These are phyloP conservation scores for Hygrocybe coccinea DNA, from an alignment of 768 basidiomycete species.

Conservation along the genomic window DNA sequence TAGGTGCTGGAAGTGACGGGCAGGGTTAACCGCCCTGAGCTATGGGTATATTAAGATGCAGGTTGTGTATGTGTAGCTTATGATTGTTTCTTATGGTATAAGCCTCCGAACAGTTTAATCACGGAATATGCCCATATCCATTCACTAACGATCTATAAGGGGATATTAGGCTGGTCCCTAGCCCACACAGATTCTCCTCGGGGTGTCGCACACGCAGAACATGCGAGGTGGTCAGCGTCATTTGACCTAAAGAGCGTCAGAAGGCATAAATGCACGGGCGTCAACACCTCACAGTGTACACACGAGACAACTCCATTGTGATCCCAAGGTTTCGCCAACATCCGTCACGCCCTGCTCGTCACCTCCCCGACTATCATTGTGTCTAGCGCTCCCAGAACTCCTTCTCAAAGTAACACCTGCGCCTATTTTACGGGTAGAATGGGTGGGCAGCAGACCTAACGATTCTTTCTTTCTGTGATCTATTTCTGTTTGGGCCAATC, in stretches of 20 bases:
- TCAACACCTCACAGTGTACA: conserved; percentile 57
- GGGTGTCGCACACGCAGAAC: conserved; percentile 54
- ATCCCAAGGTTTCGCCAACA: neutral
- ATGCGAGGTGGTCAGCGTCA: conserved; percentile 49
- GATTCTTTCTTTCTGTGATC: conserved; percentile 42
- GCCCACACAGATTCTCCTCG: neutral
- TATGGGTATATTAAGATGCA: too few species aligned
- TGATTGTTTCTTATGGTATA: too few species aligned
- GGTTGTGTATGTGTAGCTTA: too few species aligned
- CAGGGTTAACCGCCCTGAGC: too few species aligned
- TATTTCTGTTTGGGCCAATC: conserved; percentile 42
- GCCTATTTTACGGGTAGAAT: conserved; percentile 24
- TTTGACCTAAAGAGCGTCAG: conserved; percentile 41
- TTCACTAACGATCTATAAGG: neutral
- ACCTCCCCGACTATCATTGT: neutral
- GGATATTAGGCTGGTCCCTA: neutral
- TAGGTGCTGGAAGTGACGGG: conserved; percentile 9
- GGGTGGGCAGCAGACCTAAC: conserved; percentile 37
- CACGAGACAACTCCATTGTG: conserved; percentile 49
- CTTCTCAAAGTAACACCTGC: neutral
- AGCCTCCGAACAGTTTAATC: too few species aligned
- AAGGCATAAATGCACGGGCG: conserved; percentile 2
- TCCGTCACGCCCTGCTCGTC: neutral
- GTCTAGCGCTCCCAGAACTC: neutral
- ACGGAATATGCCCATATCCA: neutral